Conservation (phyloP, 805 yeast genomes). For the Cyberlindnera amylophila region DNA sequence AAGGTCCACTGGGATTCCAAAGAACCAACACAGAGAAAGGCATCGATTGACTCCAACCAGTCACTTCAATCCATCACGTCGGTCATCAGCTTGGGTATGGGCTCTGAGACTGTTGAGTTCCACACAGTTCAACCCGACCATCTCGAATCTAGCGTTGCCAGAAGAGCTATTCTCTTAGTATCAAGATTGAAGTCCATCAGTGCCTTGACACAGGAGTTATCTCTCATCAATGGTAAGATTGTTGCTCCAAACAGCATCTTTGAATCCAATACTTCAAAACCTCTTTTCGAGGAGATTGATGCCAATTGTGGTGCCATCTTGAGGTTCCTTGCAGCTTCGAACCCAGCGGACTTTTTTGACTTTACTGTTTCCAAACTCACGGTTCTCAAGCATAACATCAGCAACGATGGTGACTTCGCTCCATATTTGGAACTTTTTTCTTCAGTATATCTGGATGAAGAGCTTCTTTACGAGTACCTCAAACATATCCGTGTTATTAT, state of each 20-base stretch:
- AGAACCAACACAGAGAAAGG: constrained; percentile 24
- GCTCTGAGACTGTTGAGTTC: constrained; percentile 31
- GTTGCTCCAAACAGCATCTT: constrained; percentile 14
- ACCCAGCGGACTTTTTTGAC: constrained; percentile 40
- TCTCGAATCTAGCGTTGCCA: constrained; percentile 27
- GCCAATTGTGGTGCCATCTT: constrained; percentile 37
- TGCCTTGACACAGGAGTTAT: constrained; percentile 30
- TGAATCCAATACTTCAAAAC: constrained; percentile 21
- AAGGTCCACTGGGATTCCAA: constrained; percentile 38
- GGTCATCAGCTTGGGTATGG: constrained; percentile 28
- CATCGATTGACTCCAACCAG: constrained; percentile 21
- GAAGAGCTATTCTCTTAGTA: constrained; percentile 27
- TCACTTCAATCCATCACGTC: constrained; percentile 23
- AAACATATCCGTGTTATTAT: constrained; percentile 36
- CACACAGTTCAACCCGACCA: constrained; percentile 33
- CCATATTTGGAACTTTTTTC: constrained; percentile 45
- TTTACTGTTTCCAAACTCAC: constrained; percentile 31
- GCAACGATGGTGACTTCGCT: constrained; percentile 35
- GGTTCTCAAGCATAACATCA: constrained; percentile 32
- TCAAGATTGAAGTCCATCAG: constrained; percentile 32
- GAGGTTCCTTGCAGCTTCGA: constrained; percentile 47
- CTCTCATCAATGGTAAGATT: constrained; percentile 27
- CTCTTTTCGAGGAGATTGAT: constrained; percentile 34
- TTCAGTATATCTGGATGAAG: constrained; percentile 37
- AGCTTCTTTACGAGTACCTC: constrained; percentile 35